These are phyloP conservation scores for Colletotrichum sp. DNA, from an alignment of 2,329 filamentous ascomycete species.

Conservation along the genomic window DNA sequence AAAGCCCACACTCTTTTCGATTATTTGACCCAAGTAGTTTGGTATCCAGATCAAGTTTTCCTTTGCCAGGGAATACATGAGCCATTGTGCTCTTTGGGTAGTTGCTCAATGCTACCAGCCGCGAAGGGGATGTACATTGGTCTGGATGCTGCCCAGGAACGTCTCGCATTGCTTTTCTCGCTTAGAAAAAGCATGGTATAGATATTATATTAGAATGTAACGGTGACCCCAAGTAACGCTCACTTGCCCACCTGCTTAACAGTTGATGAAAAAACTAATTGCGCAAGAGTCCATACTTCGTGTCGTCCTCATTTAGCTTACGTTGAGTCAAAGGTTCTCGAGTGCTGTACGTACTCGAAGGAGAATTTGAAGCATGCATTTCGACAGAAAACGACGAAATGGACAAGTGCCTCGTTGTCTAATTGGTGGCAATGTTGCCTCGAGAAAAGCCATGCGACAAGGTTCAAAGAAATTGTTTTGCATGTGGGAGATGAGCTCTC, in stretches of 20 bases:
- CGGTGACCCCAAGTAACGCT: not conserved
- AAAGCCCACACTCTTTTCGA: too few relatives aligned
- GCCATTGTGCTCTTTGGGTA: too few relatives aligned
- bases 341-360: not conserved
- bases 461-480: rapidly evolving
- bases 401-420: not conserved
- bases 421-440: not conserved
- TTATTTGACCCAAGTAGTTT: not conserved
- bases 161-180: not conserved
- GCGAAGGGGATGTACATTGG: too few relatives aligned
- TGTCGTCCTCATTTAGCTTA: not conserved
- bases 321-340: not conserved
- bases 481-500: not conserved
- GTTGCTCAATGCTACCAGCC: too few relatives aligned
- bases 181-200: not conserved
- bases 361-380: not conserved
- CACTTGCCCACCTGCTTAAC: not conserved
- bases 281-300: not conserved
- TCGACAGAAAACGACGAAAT: not conserved
- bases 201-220: not conserved
- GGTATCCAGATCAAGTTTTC: not conserved
- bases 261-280: not conserved
- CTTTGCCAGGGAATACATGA: too few relatives aligned
- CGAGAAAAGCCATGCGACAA: not conserved
- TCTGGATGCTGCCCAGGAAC: not conserved